Evolutionary conservation across 1,139 yeast genomes (phyloP).

Genomic region (Geotrichum aggregatum): DNA sequence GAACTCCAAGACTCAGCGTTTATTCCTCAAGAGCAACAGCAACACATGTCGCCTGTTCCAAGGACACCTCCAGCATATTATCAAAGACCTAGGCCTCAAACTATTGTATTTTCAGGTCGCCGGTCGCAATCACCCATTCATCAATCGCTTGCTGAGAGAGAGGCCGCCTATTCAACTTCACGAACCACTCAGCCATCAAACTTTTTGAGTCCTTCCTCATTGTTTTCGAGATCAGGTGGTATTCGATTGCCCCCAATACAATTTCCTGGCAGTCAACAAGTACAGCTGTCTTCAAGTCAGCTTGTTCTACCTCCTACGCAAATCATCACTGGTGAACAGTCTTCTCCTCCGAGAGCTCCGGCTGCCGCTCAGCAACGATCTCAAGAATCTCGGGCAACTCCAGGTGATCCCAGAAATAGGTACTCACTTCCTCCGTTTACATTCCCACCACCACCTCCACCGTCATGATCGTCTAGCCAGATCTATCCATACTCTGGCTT

Average conservation of each 20-base stretch:
- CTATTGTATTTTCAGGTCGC: constrained; percentile 2
- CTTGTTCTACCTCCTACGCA: not conserved
- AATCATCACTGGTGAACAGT: not conserved
- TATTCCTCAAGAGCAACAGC: constrained; percentile 8
- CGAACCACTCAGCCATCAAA: constrained; percentile 2
- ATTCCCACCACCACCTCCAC: constrained; percentile 11
- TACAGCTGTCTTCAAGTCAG: not conserved
- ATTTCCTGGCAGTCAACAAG: constrained; percentile 2
- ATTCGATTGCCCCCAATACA: constrained; percentile 19
- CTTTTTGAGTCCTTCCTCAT: not conserved
- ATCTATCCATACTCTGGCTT: too few species aligned
- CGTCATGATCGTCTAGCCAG: not conserved
- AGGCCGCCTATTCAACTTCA: not conserved
- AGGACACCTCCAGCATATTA: not conserved
- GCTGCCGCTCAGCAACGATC: too few species aligned
- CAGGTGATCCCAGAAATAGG: constrained; percentile 5
- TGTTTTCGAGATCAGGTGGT: constrained; percentile 7
- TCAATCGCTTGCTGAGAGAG: not conserved
- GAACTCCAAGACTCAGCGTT: constrained; percentile 10
- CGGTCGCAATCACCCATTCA: constrained; percentile 10
- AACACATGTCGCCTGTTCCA: not conserved
- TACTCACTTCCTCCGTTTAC: constrained; percentile 15
- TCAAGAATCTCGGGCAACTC: not conserved
- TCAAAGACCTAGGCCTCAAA: constrained; percentile 6
- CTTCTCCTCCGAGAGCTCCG: not conserved